Evolutionary conservation across 163 green algal genomes (phyloP), one percentile per base, ranked within the genome.

Genomic region (Scenedesmus sp.): DNA sequence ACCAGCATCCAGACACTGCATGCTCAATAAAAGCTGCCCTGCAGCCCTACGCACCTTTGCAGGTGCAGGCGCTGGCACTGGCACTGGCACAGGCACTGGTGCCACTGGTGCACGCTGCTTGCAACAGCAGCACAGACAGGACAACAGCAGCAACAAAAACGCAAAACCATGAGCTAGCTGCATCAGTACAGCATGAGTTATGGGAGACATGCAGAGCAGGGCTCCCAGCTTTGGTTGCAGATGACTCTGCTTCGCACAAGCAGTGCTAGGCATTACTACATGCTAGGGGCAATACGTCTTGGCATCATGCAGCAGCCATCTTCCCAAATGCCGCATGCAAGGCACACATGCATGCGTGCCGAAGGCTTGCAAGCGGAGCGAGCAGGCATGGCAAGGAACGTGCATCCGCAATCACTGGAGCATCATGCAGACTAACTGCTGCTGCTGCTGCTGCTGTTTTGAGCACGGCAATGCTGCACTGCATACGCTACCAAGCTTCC

Each of bases 111-210:
- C 26, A 81, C 62, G 34, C 15, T 79, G 70, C 70, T 79, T 18
- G 70, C 81, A 86, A 34, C 81, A 86, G 81, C 81, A 86, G 81
- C 81, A 86, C 34, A 64, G 12, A 13, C 70, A 52, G 70, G 59
- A 64, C 23, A 13, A 79, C 70, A 79, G 70, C 70, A 79, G 70
- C 70, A 2, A 79, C 3, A 79, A 23, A 79, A 64, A 1, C 59
- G 59, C 59, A 23, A 52, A 46, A 52, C 70, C 20, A 79, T 79
- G 12, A 79, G 70, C 70, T 79, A 6, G 70, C 70, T 79, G 70
- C 70, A 79, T 3, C 12, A 52, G 23, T 79, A 52, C 70, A 34
- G 70, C 23, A 13, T 79, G 70, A 5, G 5, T 52, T 52, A 52
- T 6, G 70, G 20, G 70, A 79, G 70, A 6, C 2, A 5, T 15